Evolutionary conservation across 345 rosid genomes (phyloP).

Genomic region (Citrus sinensis): DVS_A1.0 CM039167.1:15353501-15354000

Average conservation of each 20-base stretch:
- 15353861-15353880: slow-evolving; percentile 24
- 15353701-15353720: slow-evolving; percentile 44
- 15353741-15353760: slow-evolving; percentile 42
- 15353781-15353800: slow-evolving; percentile 27
- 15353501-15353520: too few relatives aligned
- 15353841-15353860: slow-evolving; percentile 29
- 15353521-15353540: neutral
- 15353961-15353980: slow-evolving; percentile 24
- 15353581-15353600: slow-evolving; percentile 18
- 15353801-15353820: slow-evolving; percentile 27
- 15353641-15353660: slow-evolving; percentile 41
- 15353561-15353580: slow-evolving; percentile 21
- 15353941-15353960: slow-evolving; percentile 17
- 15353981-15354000: slow-evolving; percentile 11
- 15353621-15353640: slow-evolving; percentile 43
- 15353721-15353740: slow-evolving; percentile 32
- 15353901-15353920: slow-evolving; percentile 21
- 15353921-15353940: slow-evolving; percentile 22
- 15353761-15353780: slow-evolving; percentile 12
- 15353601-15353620: slow-evolving; percentile 43
- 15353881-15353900: slow-evolving; percentile 29
- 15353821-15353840: slow-evolving; percentile 12
- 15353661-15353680: slow-evolving; percentile 22
- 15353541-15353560: neutral
- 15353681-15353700: slow-evolving; percentile 39